These are phyloP conservation scores for Maudiozyma barnettii DNA, from an alignment of 805 yeast species.

Conservation along the genomic window DNA sequence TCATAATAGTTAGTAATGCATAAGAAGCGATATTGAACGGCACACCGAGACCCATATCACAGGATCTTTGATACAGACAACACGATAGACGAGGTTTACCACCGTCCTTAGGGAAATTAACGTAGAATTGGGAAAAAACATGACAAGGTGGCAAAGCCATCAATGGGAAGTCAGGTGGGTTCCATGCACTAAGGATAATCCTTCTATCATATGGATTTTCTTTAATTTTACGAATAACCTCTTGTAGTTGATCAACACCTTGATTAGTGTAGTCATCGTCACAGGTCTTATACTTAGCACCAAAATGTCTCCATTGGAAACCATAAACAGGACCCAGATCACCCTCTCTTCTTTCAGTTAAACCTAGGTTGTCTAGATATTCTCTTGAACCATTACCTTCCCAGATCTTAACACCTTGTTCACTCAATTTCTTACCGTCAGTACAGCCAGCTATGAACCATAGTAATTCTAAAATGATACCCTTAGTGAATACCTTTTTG, in stretches of 20 bases:
- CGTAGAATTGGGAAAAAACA: conserved; percentile 91
- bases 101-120: conserved; percentile 54
- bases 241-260: conserved; percentile 84
- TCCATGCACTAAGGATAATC: conserved; percentile 95
- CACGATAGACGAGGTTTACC: conserved; percentile 69
- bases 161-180: conserved; percentile 83
- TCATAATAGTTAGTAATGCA: conserved; percentile 85
- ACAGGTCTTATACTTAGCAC: conserved; percentile 83
- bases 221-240: conserved; percentile 68
- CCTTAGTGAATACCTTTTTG: conserved; percentile 82
- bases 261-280: conserved; percentile 78
- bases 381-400: conserved; percentile 97
- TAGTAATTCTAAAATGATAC: conserved; percentile 76
- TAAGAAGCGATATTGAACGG: conserved; percentile 97
- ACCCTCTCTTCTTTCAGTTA: conserved; percentile 74
- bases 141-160: conserved; percentile 99
- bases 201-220: conserved; percentile 91
- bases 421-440: conserved; percentile 69
- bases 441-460: conserved; percentile 93
- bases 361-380: conserved; percentile 74
- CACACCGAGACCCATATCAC: conserved; percentile 99
- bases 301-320: conserved; percentile 98
- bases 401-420: conserved; percentile 93
- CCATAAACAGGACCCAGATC: conserved; percentile 98
- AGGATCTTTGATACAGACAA: conserved; percentile 89